A percentile compares a stretch with the other conserved stretches of the same genome.
Evolutionary conservation across 164 flowering plant genomes (phyloP).

Genomic region (Cinnamomum chago): DNA sequence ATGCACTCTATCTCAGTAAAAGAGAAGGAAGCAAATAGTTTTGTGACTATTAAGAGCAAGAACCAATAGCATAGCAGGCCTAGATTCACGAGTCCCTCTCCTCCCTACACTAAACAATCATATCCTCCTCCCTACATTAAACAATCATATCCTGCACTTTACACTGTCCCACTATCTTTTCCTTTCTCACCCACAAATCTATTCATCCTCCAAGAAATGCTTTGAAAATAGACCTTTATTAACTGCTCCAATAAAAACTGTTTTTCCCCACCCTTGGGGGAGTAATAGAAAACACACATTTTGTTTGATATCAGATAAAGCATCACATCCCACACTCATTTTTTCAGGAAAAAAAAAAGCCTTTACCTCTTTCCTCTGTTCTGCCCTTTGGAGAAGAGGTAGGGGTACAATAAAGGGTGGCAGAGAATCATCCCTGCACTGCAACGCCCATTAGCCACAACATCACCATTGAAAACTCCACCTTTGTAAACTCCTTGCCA

Average conservation of each 20-base stretch:
- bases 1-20: neutral
- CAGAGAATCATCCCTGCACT: constrained; percentile 5
- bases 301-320: neutral
- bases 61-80: constrained; percentile 15
- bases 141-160: neutral
- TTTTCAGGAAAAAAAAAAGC: neutral
- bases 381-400: constrained; percentile 15
- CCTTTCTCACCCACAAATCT: neutral
- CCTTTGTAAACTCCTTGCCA: neutral
- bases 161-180: too few relatives aligned
- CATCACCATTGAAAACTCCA: constrained; percentile 4
- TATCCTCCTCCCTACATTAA: constrained; percentile 15
- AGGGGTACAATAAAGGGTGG: constrained; percentile 1
- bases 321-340: neutral
- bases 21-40: neutral
- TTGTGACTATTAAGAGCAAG: constrained; percentile 14
- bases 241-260: neutral
- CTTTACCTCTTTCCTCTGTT: neutral
- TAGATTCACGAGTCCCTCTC: constrained; percentile 26
- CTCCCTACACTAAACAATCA: constrained; percentile 13
- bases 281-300: constrained; percentile 7
- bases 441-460: constrained; percentile 3
- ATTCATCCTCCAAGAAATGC: neutral
- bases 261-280: constrained; percentile 16
- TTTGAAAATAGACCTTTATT: neutral